Conservation (phyloP, 805 yeast species). For the Blastobotrys robertii region DNA sequence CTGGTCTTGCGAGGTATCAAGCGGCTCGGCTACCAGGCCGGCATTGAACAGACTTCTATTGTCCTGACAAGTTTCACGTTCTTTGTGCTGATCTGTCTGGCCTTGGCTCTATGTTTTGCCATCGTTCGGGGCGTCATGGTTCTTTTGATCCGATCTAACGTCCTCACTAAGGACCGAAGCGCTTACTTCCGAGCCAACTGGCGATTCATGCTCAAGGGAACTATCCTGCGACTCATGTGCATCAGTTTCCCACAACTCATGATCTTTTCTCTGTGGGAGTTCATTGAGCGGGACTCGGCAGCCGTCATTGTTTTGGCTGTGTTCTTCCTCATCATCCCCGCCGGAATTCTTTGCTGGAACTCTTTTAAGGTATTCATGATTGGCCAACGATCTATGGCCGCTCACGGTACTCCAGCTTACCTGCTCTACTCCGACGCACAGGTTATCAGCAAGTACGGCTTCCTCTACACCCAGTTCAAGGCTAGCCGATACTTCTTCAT, state of each 20-base stretch:
- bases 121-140: slow-evolving; percentile 40
- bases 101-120: slow-evolving; percentile 53
- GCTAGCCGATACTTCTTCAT: slow-evolving; percentile 83
- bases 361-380: slow-evolving; percentile 51
- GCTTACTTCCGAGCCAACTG: slow-evolving; percentile 46
- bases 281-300: slow-evolving; percentile 69
- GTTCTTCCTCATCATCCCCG: slow-evolving; percentile 52
- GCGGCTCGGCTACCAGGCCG: slow-evolving; percentile 67
- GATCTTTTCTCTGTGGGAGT: slow-evolving; percentile 81
- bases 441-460: slow-evolving; percentile 73
- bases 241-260: slow-evolving; percentile 80
- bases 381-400: slow-evolving; percentile 51
- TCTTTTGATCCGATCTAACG: slow-evolving; percentile 24
- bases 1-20: slow-evolving; percentile 77
- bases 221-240: slow-evolving; percentile 64
- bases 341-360: slow-evolving; percentile 55
- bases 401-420: slow-evolving; percentile 77
- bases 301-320: slow-evolving; percentile 80
- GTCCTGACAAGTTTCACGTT: slow-evolving; percentile 84
- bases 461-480: slow-evolving; percentile 79
- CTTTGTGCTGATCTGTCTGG: slow-evolving; percentile 67
- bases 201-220: slow-evolving; percentile 59
- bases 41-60: slow-evolving; percentile 73
- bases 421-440: slow-evolving; percentile 68
- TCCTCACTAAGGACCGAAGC: slow-evolving; percentile 36